Conservation (phyloP, 2,329 filamentous ascomycete species). For the Neonectria sp. region DNA sequence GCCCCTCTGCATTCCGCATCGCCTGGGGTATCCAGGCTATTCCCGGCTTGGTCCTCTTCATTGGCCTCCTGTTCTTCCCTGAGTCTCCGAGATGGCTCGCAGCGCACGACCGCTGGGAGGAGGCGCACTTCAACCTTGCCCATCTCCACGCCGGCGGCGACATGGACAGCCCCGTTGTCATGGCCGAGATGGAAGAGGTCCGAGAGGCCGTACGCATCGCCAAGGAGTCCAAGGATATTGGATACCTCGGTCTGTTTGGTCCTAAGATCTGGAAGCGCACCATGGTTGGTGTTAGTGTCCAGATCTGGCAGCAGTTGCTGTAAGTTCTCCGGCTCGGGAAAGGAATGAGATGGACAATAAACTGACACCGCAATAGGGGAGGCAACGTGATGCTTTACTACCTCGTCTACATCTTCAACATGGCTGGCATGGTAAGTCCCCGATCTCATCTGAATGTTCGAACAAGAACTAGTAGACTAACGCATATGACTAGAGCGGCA, state of each 20-base stretch:
- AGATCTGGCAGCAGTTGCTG: slow-evolving; percentile 69
- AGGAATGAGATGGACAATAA: neutral
- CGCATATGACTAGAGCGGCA: slow-evolving; percentile 39
- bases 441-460: neutral
- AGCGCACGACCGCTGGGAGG: slow-evolving; percentile 73
- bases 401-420: slow-evolving; percentile 74
- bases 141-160: slow-evolving; percentile 71
- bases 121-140: slow-evolving; percentile 66
- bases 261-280: slow-evolving; percentile 66
- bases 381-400: slow-evolving; percentile 73
- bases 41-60: slow-evolving; percentile 70
- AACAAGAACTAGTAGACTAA: neutral
- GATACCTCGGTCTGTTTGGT: slow-evolving; percentile 62
- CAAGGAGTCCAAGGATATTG: slow-evolving; percentile 54
- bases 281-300: slow-evolving; percentile 64
- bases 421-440: slow-evolving; percentile 65
- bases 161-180: slow-evolving; percentile 66
- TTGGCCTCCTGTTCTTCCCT: slow-evolving; percentile 72
- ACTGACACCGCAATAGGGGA: slow-evolving; percentile 49
- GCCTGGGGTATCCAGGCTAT: slow-evolving; percentile 77
- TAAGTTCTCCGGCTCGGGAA: slow-evolving; percentile 25
- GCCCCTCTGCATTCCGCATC: slow-evolving; percentile 72
- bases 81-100: slow-evolving; percentile 76
- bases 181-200: slow-evolving; percentile 72
- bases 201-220: slow-evolving; percentile 57